Evolutionary conservation across 768 basidiomycete genomes (phyloP).

Genomic region (Mycena crocata): DNA sequence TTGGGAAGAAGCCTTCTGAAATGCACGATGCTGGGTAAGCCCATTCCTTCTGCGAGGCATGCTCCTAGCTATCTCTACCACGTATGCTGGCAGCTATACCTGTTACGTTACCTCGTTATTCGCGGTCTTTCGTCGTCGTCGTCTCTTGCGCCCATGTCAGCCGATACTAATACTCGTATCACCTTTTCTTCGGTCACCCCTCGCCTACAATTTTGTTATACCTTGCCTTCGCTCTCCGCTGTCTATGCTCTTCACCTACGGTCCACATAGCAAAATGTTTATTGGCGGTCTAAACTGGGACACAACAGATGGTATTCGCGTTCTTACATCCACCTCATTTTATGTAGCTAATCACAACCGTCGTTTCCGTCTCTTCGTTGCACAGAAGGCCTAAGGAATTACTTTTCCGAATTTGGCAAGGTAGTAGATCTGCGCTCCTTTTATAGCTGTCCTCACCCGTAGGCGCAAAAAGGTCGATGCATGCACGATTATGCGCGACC

Average conservation of each 20-base stretch:
- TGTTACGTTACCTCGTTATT: conserved; percentile 49
- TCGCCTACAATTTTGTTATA: conserved; percentile 32
- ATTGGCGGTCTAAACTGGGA: conserved; percentile 93
- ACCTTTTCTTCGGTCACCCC: conserved; percentile 35
- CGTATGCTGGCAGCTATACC: conserved; percentile 38
- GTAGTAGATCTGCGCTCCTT: conserved; percentile 45
- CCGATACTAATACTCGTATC: conserved; percentile 36
- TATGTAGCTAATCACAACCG: conserved; percentile 51
- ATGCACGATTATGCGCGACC: conserved; percentile 89
- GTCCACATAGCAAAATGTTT: conserved; percentile 83
- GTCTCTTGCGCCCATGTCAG: conserved; percentile 34
- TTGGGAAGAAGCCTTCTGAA: conserved; percentile 74
- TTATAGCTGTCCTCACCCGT: conserved; percentile 29
- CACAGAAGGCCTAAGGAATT: conserved; percentile 70
- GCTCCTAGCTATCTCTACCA: conserved; percentile 51
- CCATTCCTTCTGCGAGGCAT: conserved; percentile 27
- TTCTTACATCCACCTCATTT: conserved; percentile 44
- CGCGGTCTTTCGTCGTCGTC: conserved; percentile 34
- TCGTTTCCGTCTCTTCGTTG: conserved; percentile 36
- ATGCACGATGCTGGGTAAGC: conserved; percentile 90
- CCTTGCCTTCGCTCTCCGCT: conserved; percentile 32
- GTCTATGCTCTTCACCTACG: conserved; percentile 36
- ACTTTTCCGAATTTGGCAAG: conserved; percentile 86
- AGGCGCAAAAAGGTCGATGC: conserved; percentile 77
- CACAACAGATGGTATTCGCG: conserved; percentile 84